phyloP scores from a whole-genome alignment of 805 yeast genomes.

The Candida golubevii region DNA sequence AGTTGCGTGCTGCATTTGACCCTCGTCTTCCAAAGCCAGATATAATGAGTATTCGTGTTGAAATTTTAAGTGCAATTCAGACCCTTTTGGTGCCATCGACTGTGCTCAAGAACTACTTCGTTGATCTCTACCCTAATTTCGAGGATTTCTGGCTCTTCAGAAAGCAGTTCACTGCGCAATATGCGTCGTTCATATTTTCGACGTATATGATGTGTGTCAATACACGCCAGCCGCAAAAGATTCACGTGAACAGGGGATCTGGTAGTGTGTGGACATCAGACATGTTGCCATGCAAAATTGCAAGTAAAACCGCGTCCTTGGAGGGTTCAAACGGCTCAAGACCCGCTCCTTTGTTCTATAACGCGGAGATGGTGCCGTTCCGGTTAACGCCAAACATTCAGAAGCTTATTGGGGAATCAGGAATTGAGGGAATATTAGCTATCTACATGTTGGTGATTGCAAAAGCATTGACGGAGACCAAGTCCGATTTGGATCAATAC shows the following conservation, averaged over 20 bases:
- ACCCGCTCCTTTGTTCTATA: conserved; percentile 79
- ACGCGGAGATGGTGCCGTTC: conserved; percentile 92
- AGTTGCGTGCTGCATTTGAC: conserved; percentile 88
- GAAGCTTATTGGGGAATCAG: conserved; percentile 88
- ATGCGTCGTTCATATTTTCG: conserved; percentile 88
- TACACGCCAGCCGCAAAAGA: conserved; percentile 90
- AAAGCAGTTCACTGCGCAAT: conserved; percentile 90
- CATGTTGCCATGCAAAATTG: conserved; percentile 86
- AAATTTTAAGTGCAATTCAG: conserved; percentile 87
- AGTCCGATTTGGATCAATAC: conserved; percentile 85
- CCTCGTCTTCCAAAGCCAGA: conserved; percentile 93
- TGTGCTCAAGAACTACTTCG: conserved; percentile 74
- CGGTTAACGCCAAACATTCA: conserved; percentile 95
- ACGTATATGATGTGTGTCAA: conserved; percentile 93
- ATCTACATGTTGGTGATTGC: conserved; percentile 83
- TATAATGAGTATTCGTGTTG: conserved; percentile 80
- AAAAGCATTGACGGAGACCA: conserved; percentile 84
- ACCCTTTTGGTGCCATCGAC: conserved; percentile 80
- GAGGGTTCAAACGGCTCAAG: conserved; percentile 47
- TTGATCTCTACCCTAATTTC: conserved; percentile 63
- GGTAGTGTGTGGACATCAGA: conserved; percentile 94
- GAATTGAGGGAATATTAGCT: conserved; percentile 85
- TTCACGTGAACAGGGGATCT: conserved; percentile 71
- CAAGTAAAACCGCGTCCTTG: conserved; percentile 46
- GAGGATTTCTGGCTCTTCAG: conserved; percentile 98